Evolutionary conservation across 306 rosid genomes (phyloP).

Genomic region (Begonia fuchsioides): DNA sequence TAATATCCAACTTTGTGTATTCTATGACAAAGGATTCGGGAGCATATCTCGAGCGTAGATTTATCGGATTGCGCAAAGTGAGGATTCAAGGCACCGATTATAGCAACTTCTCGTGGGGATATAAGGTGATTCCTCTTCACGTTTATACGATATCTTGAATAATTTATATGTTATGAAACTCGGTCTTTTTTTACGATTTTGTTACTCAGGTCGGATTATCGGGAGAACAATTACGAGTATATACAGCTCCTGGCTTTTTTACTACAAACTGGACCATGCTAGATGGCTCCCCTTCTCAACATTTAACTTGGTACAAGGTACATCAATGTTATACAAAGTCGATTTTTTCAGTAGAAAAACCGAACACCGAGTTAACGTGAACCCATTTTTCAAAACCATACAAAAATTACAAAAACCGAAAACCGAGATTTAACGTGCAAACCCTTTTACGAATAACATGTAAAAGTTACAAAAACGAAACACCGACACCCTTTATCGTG

Average conservation of each 20-base stretch:
- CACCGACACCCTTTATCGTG: no score
- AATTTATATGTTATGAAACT: no score
- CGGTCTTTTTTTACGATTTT: background rate
- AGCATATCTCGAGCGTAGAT: slow-evolving; percentile 47
- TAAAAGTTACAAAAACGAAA: no score
- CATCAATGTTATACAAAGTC: background rate
- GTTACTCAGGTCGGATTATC: slow-evolving; percentile 47
- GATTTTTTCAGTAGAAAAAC: no score
- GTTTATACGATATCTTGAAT: no score
- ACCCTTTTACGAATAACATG: no score
- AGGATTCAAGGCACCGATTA: slow-evolving; percentile 34
- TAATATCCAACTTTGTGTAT: no score
- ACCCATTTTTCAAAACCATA: no score
- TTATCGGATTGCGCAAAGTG: slow-evolving; percentile 40
- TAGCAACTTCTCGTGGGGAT: slow-evolving; percentile 39
- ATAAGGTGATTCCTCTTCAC: slow-evolving; percentile 37
- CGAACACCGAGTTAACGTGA: no score
- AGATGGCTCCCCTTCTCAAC: slow-evolving; percentile 19
- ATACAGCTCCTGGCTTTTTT: slow-evolving; percentile 29
- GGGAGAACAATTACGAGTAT: slow-evolving; percentile 56
- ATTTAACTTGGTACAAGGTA: slow-evolving; percentile 88
- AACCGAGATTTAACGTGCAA: no score
- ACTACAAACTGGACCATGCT: slow-evolving; percentile 38
- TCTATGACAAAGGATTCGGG: slow-evolving; percentile 47
- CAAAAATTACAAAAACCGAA: no score